Percentiles rank a stretch among this genome's conserved stretches.
Evolutionary conservation across 2,329 filamentous ascomycete genomes (phyloP).

Genomic region (Alternaria sp.): DNA sequence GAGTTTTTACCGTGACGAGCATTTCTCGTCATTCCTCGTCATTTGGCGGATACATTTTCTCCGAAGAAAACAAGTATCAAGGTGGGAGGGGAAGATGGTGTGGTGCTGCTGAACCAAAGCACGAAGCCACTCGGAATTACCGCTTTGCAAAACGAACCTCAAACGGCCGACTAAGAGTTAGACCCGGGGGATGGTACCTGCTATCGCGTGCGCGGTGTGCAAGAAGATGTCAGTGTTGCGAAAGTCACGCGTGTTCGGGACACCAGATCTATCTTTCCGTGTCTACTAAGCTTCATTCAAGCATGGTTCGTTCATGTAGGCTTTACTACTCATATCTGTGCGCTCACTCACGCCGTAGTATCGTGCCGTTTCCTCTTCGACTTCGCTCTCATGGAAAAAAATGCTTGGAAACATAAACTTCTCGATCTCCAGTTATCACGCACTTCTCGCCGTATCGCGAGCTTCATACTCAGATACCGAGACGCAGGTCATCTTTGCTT

Average conservation of each 20-base stretch:
- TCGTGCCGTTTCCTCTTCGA: background rate
- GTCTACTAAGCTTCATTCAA: background rate
- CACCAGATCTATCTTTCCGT: background rate
- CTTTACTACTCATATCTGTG: background rate
- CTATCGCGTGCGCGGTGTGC: background rate
- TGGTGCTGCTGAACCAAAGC: slow-evolving; percentile 4
- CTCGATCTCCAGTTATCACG: background rate
- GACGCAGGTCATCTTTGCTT: background rate
- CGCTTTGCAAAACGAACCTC: slow-evolving; percentile 4
- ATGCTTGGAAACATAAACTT: background rate
- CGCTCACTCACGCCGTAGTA: background rate
- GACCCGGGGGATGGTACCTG: background rate
- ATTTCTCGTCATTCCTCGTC: background rate
- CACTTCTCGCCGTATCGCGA: background rate
- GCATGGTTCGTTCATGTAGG: background rate
- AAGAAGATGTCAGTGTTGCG: background rate
- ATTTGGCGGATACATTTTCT: slow-evolving; percentile 8
- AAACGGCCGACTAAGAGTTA: background rate
- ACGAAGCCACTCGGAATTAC: background rate
- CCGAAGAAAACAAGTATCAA: slow-evolving; percentile 2
- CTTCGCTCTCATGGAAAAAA: background rate
- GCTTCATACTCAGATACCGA: background rate
- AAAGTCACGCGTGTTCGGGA: background rate
- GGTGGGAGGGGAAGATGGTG: background rate
- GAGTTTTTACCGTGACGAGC: background rate